phyloP scores from a whole-genome alignment of 257 asterid genomes.

The Anisodus acutangulus region DNA sequence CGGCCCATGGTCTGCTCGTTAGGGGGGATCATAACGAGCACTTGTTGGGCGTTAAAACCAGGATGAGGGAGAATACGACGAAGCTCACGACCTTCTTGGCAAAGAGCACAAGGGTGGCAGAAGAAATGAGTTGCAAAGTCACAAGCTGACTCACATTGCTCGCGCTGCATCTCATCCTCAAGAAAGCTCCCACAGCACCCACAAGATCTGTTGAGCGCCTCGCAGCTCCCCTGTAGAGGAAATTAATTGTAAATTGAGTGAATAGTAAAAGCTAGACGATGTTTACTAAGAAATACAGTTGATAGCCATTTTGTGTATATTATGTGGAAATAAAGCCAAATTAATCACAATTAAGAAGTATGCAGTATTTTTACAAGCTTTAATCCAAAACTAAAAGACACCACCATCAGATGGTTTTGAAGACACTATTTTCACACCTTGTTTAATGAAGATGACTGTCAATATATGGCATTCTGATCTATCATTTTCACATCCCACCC shows the following conservation, averaged over 20 bases:
- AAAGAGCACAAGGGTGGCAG: slow-evolving; percentile 90
- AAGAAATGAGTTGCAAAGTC: slow-evolving; percentile 82
- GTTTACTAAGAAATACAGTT: not conserved
- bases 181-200: slow-evolving; percentile 66
- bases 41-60: slow-evolving; percentile 63
- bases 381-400: not conserved
- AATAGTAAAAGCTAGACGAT: not conserved
- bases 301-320: not conserved
- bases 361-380: not conserved
- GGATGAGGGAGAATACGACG: slow-evolving; percentile 97
- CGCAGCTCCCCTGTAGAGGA: slow-evolving; percentile 79
- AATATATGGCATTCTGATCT: not conserved
- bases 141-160: slow-evolving; percentile 80
- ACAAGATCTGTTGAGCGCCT: slow-evolving; percentile 65
- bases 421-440: not conserved
- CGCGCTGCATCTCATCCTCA: slow-evolving; percentile 76
- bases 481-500: not conserved
- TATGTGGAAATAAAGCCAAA: not conserved
- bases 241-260: not conserved
- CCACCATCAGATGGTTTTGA: not conserved
- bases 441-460: not conserved
- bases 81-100: slow-evolving; percentile 96
- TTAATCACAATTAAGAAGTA: not conserved
- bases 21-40: slow-evolving; percentile 78
- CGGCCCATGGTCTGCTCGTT: slow-evolving; percentile 83